These are phyloP conservation scores for Ilex paraguariensis DNA, from an alignment of 305 asterid genomes.

Conservation along the genomic window DNA sequence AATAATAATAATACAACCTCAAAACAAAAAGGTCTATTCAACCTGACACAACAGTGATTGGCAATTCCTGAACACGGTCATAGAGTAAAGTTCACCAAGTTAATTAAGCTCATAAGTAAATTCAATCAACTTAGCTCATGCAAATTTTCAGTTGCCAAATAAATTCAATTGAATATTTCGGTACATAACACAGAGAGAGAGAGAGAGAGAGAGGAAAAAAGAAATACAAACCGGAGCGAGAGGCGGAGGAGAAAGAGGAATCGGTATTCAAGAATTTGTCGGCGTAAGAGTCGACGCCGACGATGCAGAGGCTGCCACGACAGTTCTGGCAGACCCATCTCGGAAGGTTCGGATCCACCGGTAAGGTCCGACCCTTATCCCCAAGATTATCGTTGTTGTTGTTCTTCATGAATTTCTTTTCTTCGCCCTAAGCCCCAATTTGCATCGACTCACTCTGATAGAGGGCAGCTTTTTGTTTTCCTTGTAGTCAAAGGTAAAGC, in stretches of 20 bases:
- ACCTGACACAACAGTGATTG: background rate
- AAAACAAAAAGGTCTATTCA: too few relatives aligned
- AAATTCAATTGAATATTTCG: background rate
- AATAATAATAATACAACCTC: too few relatives aligned
- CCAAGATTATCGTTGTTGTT: conserved; percentile 29
- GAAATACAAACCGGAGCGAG: conserved; percentile 51
- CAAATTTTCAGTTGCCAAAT: background rate
- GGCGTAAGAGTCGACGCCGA: conserved; percentile 70
- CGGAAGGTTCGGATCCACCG: conserved; percentile 90
- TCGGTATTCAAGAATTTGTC: conserved; percentile 48
- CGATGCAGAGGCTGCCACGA: conserved; percentile 71
- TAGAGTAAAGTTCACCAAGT: background rate
- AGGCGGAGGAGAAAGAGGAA: conserved; percentile 8
- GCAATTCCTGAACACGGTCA: background rate
- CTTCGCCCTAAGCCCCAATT: too few relatives aligned
- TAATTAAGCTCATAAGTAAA: background rate
- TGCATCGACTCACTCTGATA: too few relatives aligned
- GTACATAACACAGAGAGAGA: background rate
- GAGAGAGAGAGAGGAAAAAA: background rate
- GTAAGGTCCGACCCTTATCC: conserved; percentile 78
- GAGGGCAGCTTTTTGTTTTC: too few relatives aligned
- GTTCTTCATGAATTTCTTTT: conserved; percentile 18
- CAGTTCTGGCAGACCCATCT: conserved; percentile 95
- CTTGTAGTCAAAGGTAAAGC: too few relatives aligned
- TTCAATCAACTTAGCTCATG: background rate